phyloP scores from a whole-genome alignment of 495 filamentous ascomycete species.

The Penicillium waksmanii region DNA sequence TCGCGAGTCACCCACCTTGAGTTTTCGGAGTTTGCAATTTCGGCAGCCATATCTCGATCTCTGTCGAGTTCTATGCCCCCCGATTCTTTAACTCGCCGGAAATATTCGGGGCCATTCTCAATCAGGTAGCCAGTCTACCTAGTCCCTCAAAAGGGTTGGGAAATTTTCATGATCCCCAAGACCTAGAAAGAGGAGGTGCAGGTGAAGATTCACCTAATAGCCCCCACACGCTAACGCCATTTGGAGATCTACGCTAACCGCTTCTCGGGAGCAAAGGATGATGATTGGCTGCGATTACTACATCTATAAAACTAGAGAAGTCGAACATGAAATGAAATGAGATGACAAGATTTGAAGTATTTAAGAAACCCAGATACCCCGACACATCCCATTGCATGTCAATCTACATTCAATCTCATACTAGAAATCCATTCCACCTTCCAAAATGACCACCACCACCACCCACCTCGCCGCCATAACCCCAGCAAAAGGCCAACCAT shows the following conservation, averaged over 20 bases:
- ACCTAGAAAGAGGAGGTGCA: constrained; percentile 6
- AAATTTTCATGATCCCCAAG: constrained; percentile 7
- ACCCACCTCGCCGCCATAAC: constrained; percentile 47
- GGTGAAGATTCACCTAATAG: background rate
- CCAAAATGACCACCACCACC: constrained; percentile 33
- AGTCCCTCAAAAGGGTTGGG: constrained; percentile 2
- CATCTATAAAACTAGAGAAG: constrained; percentile 1
- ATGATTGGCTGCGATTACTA: constrained; percentile 31
- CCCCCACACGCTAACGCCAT: constrained; percentile 2
- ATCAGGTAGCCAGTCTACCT: background rate
- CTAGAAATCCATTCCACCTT: too few relatives aligned
- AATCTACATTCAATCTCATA: too few relatives aligned
- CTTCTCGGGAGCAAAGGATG: constrained; percentile 27
- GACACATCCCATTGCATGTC: too few relatives aligned
- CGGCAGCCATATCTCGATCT: constrained; percentile 52
- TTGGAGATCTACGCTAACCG: constrained; percentile 28
- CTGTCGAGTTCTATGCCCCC: constrained; percentile 13
- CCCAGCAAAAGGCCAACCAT: constrained; percentile 34
- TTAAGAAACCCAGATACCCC: background rate
- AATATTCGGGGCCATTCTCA: constrained; percentile 23
- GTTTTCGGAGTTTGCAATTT: constrained; percentile 53
- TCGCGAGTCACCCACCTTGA: constrained; percentile 42
- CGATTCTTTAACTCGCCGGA: constrained; percentile 11
- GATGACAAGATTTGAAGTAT: background rate
- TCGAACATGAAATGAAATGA: too few relatives aligned